phyloP scores from a whole-genome alignment of 306 rosid genomes.

The Mucuna pruriens region DNA sequence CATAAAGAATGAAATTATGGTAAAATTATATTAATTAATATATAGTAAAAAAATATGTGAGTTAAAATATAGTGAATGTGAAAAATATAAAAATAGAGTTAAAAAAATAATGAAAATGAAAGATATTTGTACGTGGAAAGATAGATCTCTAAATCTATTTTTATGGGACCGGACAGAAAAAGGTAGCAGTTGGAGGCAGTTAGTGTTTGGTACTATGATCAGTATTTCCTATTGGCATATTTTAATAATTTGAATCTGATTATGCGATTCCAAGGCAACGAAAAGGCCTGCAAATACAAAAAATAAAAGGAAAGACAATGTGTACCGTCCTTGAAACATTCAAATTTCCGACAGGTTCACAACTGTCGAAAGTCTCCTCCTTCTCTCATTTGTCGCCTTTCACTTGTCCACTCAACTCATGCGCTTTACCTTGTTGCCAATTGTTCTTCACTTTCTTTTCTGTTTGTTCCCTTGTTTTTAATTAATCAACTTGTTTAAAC shows the following conservation, averaged over 20 bases:
- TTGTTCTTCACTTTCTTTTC: conserved; percentile 41
- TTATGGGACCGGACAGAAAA: not conserved
- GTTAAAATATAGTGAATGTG: too few relatives aligned
- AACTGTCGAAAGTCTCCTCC: not conserved
- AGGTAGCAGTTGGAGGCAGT: not conserved
- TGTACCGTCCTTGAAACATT: conserved; percentile 46
- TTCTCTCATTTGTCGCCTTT: conserved; percentile 50
- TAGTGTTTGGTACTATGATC: not conserved
- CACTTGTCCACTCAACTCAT: conserved; percentile 40
- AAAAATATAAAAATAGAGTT: too few relatives aligned
- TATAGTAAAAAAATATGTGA: too few relatives aligned
- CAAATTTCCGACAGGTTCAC: conserved; percentile 2
- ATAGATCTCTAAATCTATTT: not conserved
- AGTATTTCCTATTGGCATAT: not conserved
- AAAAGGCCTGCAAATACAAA: conserved; percentile 41
- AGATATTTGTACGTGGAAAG: conserved; percentile 12
- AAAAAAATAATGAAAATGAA: too few relatives aligned
- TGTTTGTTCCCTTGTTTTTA: conserved; percentile 16
- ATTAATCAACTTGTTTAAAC: conserved; percentile 21
- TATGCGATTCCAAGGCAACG: not conserved
- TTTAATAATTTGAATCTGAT: not conserved
- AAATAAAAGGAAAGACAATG: conserved; percentile 10
- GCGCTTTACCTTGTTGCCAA: conserved; percentile 50
- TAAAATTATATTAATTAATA: too few relatives aligned
- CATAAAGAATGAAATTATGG: too few relatives aligned